Evolutionary conservation across 2,329 filamentous ascomycete species (phyloP).

Genomic region (Alternaria dauci): DNA sequence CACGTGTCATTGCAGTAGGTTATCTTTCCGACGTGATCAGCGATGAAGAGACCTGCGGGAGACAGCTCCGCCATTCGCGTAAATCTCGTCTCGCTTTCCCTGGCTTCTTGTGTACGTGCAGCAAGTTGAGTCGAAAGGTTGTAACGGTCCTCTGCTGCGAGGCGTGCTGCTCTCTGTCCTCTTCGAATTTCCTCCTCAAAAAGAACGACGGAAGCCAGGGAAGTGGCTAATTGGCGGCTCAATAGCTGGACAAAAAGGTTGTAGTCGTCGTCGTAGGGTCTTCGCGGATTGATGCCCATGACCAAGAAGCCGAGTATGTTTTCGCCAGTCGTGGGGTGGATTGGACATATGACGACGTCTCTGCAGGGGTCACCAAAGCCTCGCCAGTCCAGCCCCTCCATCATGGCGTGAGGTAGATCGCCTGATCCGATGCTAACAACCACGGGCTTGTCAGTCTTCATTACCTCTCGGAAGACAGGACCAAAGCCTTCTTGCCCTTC

Average conservation of each 20-base stretch:
- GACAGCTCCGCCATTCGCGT: constrained; percentile 86
- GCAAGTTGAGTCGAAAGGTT: constrained; percentile 79
- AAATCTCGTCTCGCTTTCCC: constrained; percentile 76
- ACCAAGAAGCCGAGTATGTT: constrained; percentile 79
- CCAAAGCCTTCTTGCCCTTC: constrained; percentile 77
- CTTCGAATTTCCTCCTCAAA: constrained; percentile 84
- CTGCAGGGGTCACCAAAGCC: constrained; percentile 76
- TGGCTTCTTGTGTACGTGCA: constrained; percentile 65
- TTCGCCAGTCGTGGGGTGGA: constrained; percentile 79
- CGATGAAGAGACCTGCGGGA: constrained; percentile 85
- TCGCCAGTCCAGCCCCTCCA: constrained; percentile 73
- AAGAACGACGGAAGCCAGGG: constrained; percentile 80
- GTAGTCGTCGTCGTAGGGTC: constrained; percentile 83
- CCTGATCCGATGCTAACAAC: constrained; percentile 72
- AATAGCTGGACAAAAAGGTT: constrained; percentile 78
- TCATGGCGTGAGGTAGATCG: constrained; percentile 69
- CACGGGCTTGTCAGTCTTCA: constrained; percentile 71
- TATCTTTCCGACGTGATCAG: constrained; percentile 73
- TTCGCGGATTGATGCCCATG: constrained; percentile 78
- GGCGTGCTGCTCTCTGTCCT: constrained; percentile 74
- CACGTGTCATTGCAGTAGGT: constrained; percentile 84
- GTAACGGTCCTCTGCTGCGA: constrained; percentile 79
- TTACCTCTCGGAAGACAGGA: constrained; percentile 77
- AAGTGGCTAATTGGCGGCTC: constrained; percentile 78
- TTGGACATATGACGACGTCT: constrained; percentile 78